These are phyloP conservation scores for Ophiosphaerella narmari DNA, from an alignment of 2,329 filamentous ascomycete genomes.

Conservation along the genomic window DNA sequence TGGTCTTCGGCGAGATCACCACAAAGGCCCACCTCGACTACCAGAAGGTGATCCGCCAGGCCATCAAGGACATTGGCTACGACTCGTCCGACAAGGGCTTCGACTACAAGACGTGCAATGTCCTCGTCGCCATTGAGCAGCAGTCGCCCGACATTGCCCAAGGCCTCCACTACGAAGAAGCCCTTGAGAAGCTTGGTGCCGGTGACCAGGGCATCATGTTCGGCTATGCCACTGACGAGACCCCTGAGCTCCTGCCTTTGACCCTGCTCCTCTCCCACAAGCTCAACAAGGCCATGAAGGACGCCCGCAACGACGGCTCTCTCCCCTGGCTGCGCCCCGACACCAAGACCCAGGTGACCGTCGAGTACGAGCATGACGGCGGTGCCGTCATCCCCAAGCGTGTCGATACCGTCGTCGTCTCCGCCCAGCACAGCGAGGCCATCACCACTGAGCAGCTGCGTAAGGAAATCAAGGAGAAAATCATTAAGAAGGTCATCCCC, in stretches of 20 bases:
- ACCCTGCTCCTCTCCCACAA: conserved; percentile 94
- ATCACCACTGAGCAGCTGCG: conserved; percentile 91
- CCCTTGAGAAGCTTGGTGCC: conserved; percentile 94
- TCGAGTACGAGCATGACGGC: conserved; percentile 97
- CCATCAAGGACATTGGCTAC: conserved; percentile 99
- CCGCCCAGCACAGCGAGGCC: conserved; percentile 87
- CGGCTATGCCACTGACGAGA: conserved; percentile 99
- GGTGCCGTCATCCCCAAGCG: conserved; percentile 90
- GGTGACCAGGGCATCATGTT: conserved; percentile 99
- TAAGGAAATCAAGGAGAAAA: conserved; percentile 95
- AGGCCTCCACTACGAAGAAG: conserved; percentile 97
- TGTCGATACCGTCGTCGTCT: conserved; percentile 96
- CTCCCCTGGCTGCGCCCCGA: conserved; percentile 96
- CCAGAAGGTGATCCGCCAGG: conserved; percentile 92
- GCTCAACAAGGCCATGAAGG: conserved; percentile 93
- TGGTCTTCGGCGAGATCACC: conserved; percentile 85
- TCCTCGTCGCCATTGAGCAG: conserved; percentile 98
- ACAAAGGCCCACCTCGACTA: conserved; percentile 93
- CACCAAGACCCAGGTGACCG: conserved; percentile 99
- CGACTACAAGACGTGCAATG: conserved; percentile 99
- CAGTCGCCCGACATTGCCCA: conserved; percentile 99
- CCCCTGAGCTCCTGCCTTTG: conserved; percentile 92
- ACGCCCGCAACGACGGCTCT: conserved; percentile 82
- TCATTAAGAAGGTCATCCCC: conserved; percentile 93
- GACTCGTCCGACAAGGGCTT: conserved; percentile 97